phyloP scores from a whole-genome alignment of 2,329 filamentous ascomycete species.

The Magnaporthiopsis incrustans region DNA sequence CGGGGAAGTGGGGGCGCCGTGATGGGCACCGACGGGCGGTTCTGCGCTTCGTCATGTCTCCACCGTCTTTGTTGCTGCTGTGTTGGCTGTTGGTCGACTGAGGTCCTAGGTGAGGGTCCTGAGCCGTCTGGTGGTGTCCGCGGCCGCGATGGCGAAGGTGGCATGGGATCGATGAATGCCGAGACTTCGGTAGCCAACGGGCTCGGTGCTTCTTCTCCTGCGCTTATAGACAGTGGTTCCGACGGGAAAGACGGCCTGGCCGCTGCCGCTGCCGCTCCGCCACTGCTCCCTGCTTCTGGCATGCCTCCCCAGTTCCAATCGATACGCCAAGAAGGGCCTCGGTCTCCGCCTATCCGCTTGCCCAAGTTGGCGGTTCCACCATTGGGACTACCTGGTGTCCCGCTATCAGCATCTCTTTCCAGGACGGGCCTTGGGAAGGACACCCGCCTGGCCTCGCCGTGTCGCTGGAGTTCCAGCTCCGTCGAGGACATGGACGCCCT shows the following conservation, averaged over 20 bases:
- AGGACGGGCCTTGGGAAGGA: not conserved
- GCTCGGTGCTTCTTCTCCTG: not conserved
- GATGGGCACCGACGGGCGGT: not conserved
- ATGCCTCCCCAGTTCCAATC: not conserved
- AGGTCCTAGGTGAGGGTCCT: not conserved
- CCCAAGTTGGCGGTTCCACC: not conserved
- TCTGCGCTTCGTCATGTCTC: not conserved
- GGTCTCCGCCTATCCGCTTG: not conserved
- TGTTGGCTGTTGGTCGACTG: not conserved
- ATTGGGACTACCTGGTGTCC: not conserved
- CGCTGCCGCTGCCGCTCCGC: not conserved
- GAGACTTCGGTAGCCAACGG: not conserved
- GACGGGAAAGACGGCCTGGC: not conserved
- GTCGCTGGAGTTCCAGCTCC: not conserved
- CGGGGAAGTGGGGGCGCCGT: not conserved
- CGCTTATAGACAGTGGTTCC: not conserved
- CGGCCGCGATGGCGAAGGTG: not conserved
- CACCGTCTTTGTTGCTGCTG: not conserved
- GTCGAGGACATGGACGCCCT: not conserved
- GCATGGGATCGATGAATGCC: not conserved
- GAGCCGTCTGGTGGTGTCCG: no score
- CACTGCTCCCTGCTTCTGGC: not conserved
- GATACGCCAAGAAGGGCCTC: not conserved
- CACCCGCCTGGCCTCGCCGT: not conserved
- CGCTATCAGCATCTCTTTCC: not conserved